Base-by-base conservation (phyloP, 306 rosid species). In the Styphnolobium japonicum region DNA sequence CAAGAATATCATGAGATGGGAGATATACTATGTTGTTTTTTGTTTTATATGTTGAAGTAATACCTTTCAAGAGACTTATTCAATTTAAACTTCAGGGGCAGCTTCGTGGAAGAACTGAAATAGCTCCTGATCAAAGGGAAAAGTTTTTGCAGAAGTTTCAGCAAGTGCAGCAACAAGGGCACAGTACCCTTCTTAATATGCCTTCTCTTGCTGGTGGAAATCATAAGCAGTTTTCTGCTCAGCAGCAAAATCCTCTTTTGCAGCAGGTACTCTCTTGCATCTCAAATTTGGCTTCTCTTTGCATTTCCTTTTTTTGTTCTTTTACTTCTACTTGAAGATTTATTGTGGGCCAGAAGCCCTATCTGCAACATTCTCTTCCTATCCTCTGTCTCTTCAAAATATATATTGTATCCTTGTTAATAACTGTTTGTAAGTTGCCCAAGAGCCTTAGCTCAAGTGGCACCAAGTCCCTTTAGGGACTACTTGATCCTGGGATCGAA, bases 131-230 rank as follows among this genome's bases (percentile, higher is more conserved):
- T 83, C 93, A 86, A 79, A 86, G 95, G 76, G 97, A 92, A 87
- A 92, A 91, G 40, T 92, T 81, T 87, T 81, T 92, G 90, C 97
- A 92, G 84, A 85, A 88, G 81, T 88, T 86, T 45, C 96, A 92
- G 70, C 97, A 92, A 83, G 92, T 92, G 84, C 95, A 92, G 88
- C 97, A 89, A 81, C 97, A 92, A 69, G 91, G 94, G 56, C 97
- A 85, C 55, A 77, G 82, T 66, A 85, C 86, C 76, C 84, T 92
- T 62, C 96, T 85, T 67, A 81, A 88, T 73, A 87, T 92, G 88
- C 83, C 88, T 21, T 19, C 93, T 67, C 92, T 88, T 73, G 25
- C 82, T 27, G 94, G 89, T 19, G 91, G 88, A 74, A 92, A 85
- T 87, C 88, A 82, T 81, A 90, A 89, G 84, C 96, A 87, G 72